A percentile compares a stretch with the other conserved stretches of the same genome.
phyloP scores from a whole-genome alignment of 495 filamentous ascomycete species.

The Choiromyces venosus region DNA sequence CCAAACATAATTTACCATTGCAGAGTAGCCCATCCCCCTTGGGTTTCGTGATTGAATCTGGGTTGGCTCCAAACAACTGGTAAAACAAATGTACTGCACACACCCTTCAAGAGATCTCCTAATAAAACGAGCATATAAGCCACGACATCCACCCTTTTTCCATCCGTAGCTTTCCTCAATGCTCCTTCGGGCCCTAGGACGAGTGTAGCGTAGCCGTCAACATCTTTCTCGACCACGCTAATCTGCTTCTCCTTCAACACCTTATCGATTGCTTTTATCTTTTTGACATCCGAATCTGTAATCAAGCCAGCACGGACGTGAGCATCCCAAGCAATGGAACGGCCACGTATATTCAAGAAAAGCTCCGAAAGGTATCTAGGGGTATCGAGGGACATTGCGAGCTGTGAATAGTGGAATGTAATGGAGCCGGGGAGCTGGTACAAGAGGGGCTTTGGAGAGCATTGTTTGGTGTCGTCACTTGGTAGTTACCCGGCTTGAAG shows the following conservation, averaged over 20 bases:
- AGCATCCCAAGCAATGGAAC: constrained; percentile 97
- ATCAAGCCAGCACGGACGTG: constrained; percentile 89
- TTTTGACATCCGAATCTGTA: constrained; percentile 87
- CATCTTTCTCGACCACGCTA: constrained; percentile 71
- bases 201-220: constrained; percentile 68
- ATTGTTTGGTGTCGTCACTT: background rate
- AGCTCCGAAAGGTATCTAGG: constrained; percentile 84
- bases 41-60: background rate
- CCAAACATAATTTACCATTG: constrained; percentile 7
- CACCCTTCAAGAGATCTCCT: constrained; percentile 81
- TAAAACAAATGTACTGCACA: constrained; percentile 13
- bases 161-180: constrained; percentile 40
- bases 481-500: background rate
- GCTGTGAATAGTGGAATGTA: background rate
- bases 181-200: constrained; percentile 57
- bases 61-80: background rate
- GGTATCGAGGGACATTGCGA: constrained; percentile 74
- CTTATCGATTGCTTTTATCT: constrained; percentile 97
- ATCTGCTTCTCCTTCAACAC: constrained; percentile 81
- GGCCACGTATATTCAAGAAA: constrained; percentile 87
- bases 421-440: background rate
- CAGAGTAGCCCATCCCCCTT: background rate
- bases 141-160: constrained; percentile 70
- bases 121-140: constrained; percentile 91
- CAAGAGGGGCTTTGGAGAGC: background rate